These are phyloP conservation scores for Quercus ilex DNA, from an alignment of 306 rosid genomes.

Conservation along the genomic window DNA sequence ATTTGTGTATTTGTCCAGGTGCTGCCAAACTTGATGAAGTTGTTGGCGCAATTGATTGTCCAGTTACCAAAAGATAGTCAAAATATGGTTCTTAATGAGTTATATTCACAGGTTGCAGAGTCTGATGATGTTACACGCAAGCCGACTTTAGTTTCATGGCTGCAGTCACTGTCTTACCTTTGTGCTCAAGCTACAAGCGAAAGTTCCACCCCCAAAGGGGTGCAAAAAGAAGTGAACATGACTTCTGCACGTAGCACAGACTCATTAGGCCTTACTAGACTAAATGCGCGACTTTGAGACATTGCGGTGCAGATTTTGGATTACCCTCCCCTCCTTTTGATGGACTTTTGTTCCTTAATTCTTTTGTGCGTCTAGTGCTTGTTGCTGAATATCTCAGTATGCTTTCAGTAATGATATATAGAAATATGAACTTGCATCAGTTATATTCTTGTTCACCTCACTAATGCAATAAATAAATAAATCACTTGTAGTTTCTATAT, in stretches of 20 bases:
- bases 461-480: not conserved
- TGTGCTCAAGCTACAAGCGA: slow-evolving; percentile 46
- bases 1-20: slow-evolving; percentile 48
- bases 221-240: slow-evolving; percentile 20
- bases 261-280: slow-evolving; percentile 32
- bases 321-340: not conserved
- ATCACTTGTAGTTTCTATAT: not conserved
- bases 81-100: slow-evolving; percentile 63
- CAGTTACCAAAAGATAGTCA: slow-evolving; percentile 72
- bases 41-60: slow-evolving; percentile 64
- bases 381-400: not conserved
- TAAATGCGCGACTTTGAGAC: slow-evolving; percentile 55
- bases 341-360: not conserved
- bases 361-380: not conserved
- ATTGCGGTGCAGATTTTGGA: slow-evolving; percentile 11
- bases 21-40: slow-evolving; percentile 76
- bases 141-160: slow-evolving; percentile 84
- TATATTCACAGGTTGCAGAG: slow-evolving; percentile 82
- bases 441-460: not conserved
- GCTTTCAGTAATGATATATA: not conserved
- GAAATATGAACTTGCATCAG: not conserved
- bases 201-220: slow-evolving; percentile 28
- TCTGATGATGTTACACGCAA: slow-evolving; percentile 89
- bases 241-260: slow-evolving; percentile 26
- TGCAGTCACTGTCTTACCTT: slow-evolving; percentile 85